phyloP scores from a whole-genome alignment of 768 basidiomycete species.

The Podaxis sp. region DNA sequence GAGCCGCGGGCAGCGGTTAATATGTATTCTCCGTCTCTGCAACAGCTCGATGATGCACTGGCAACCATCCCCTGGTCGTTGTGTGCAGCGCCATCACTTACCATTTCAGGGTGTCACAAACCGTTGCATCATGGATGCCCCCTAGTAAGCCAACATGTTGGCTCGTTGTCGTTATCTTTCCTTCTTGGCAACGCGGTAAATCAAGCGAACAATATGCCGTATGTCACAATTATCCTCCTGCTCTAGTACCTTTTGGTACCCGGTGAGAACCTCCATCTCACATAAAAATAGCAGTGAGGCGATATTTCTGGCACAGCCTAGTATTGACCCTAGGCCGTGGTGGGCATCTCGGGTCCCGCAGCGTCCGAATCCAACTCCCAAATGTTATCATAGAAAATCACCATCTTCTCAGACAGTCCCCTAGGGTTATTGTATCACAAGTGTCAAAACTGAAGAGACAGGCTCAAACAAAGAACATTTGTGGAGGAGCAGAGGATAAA shows the following conservation, averaged over 20 bases:
- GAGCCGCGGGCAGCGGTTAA: conserved; percentile 12
- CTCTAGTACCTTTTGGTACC: no score
- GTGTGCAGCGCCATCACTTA: background rate
- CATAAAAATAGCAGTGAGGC: background rate
- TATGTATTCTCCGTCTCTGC: background rate
- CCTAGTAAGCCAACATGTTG: background rate
- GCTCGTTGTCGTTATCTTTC: no score
- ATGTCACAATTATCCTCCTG: no score
- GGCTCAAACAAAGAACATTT: no score
- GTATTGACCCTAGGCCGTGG: no score
- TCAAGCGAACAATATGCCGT: no score
- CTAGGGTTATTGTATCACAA: no score
- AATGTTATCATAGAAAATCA: no score
- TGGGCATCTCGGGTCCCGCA: no score
- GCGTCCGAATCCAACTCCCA: no score
- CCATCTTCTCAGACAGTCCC: background rate
- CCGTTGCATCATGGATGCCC: background rate
- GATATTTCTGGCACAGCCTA: no score
- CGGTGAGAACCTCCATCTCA: background rate
- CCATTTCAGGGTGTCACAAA: background rate
- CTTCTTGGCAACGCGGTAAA: background rate
- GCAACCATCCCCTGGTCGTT: conserved; percentile 4
- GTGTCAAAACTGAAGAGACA: no score
- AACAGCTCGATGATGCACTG: background rate
- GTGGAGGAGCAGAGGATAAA: background rate